Evolutionary conservation across 495 filamentous ascomycete species (phyloP), one percentile per base, ranked within the genome.

Genomic region (Echria macrotheca): DNA sequence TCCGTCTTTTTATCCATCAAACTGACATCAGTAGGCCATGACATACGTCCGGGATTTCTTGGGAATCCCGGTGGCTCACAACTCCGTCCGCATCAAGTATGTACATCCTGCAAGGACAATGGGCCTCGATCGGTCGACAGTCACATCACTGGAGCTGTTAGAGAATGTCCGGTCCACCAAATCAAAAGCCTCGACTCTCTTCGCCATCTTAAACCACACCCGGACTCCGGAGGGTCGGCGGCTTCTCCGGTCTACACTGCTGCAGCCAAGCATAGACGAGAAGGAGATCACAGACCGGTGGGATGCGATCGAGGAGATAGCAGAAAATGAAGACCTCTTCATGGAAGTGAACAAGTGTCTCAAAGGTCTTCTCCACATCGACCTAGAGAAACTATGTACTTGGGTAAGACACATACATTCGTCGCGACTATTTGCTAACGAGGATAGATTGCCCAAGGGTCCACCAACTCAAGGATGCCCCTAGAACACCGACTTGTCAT

Each of bases 51-150:
- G 94, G 51, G 66, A 83, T 1, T 78, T 78, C 2, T 67, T 69
- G 26, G 57, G 53, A n/a, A 67, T 80, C 44, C 75, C 75, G 1
- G 95, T 96, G 57, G 69, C 78, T 7, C 73, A 76, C 33, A 86
- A 91, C 57, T 89, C 90, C 14, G 76, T 98, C 23, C 81, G 89
- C 1, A 85, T 96, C 59, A 85, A 81, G 53, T 95, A 91, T 55
- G 81, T 87, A 58, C 83, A 87, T n/a, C 89, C 89, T 1, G 85
- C 95, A 59, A 87, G 89, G 15, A 85, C 88, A 0, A 95, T 98
- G 93, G 86, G 91, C 69, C 90, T 96, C 53, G 93, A 96, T 61
- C 74, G 89, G 1, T 81, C 86, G 9, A 93, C 94, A 1, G 85
- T 95, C 26, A 75, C 80, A 11, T 86, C 86, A 8, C 72, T 98